Conservation (phyloP, 768 basidiomycete genomes). For the Phanerodontia chrysosporium region DNA sequence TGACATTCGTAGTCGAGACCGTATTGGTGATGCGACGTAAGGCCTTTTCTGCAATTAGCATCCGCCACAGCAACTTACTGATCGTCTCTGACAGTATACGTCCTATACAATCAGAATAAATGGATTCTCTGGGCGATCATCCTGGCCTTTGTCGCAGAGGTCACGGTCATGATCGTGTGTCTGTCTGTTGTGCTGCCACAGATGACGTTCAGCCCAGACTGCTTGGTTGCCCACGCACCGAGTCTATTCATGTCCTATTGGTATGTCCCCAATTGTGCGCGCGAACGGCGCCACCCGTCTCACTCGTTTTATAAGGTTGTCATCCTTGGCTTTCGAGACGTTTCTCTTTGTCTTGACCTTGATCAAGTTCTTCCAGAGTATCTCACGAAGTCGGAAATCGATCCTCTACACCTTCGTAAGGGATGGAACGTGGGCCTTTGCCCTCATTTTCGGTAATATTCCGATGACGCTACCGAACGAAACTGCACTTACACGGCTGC, state of each 20-base stretch:
- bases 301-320: neutral
- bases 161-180: constrained; percentile 4
- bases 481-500: neutral
- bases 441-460: constrained; percentile 11
- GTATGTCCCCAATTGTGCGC: neutral
- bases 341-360: constrained; percentile 9
- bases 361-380: constrained; percentile 9
- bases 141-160: constrained; percentile 2
- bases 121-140: constrained; percentile 5
- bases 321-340: constrained; percentile 12
- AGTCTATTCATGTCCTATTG: constrained; percentile 8
- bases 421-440: constrained; percentile 14
- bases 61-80: neutral
- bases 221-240: constrained; percentile 3
- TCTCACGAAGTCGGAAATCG: neutral
- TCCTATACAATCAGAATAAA: constrained; percentile 11
- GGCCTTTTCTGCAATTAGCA: neutral
- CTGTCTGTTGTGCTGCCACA: constrained; percentile 2
- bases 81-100: constrained; percentile 4
- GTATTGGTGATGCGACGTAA: constrained; percentile 11
- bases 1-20: constrained; percentile 8
- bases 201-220: constrained; percentile 5
- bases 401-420: constrained; percentile 9
- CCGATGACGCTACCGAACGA: neutral
- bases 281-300: neutral